Evolutionary conservation across 352 stramenopile species (phyloP).

Genomic region (Pythium aquatile): DNA sequence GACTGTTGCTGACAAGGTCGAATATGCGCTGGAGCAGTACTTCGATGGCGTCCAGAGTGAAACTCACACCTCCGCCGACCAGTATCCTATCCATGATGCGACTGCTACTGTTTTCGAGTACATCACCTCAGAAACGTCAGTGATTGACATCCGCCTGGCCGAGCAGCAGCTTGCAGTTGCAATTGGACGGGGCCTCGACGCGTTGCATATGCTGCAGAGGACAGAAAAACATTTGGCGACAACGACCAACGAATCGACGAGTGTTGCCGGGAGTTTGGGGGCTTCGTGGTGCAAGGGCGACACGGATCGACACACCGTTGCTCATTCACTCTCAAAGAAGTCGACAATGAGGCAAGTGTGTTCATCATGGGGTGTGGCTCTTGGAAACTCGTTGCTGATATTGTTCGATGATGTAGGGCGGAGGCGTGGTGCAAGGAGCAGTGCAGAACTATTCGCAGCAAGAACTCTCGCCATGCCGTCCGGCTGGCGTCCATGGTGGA

Average conservation of each 20-base stretch:
- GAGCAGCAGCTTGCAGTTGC: conserved; percentile 1
- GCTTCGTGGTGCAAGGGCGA: background rate
- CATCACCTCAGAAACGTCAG: conserved; percentile 11
- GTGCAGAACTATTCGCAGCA: background rate
- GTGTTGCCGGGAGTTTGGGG: conserved; percentile 6
- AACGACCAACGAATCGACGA: background rate
- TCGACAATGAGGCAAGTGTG: background rate
- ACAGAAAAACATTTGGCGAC: background rate
- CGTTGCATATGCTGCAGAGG: conserved; percentile 6
- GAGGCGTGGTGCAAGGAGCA: background rate
- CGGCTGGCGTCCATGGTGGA: conserved; percentile 18
- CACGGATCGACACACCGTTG: background rate
- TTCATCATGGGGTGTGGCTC: no score
- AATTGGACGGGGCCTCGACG: conserved; percentile 1
- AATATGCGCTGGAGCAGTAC: conserved; percentile 5
- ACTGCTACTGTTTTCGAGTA: conserved; percentile 5
- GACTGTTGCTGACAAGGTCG: conserved; percentile 9
- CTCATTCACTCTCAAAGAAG: background rate
- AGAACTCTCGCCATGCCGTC: background rate
- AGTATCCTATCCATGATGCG: background rate
- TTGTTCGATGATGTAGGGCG: background rate
- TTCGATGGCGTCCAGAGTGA: background rate
- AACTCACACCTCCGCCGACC: background rate
- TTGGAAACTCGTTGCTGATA: background rate
- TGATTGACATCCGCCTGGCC: conserved; percentile 8